Percentiles rank a stretch among this genome's conserved stretches.
Conservation (phyloP, 2,329 filamentous ascomycete genomes). For the Ophiosphaerella narmari region DNA sequence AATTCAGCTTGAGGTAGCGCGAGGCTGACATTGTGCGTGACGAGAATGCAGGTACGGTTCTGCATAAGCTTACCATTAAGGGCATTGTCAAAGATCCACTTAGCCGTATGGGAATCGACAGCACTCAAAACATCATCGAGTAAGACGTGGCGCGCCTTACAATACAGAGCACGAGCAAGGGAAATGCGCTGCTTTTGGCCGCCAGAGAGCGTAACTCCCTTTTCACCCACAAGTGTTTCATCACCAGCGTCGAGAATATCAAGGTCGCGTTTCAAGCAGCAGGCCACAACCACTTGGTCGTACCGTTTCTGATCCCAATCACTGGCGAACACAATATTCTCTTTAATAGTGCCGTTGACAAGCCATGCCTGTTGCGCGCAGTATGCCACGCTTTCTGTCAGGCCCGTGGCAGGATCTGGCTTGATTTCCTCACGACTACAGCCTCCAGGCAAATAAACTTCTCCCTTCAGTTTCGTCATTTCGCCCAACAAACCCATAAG, state of each 20-base stretch:
- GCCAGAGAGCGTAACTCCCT: conserved; percentile 93
- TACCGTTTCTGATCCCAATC: conserved; percentile 82
- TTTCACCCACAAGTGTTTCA: conserved; percentile 92
- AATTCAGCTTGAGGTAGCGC: conserved; percentile 80
- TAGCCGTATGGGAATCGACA: conserved; percentile 95
- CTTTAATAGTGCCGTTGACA: conserved; percentile 91
- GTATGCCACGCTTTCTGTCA: conserved; percentile 92
- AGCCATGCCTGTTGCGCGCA: conserved; percentile 97
- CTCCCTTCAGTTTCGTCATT: conserved; percentile 84
- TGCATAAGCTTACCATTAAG: conserved; percentile 88
- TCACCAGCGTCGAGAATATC: conserved; percentile 92
- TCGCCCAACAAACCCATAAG: conserved; percentile 95
- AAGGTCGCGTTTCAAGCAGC: conserved; percentile 87
- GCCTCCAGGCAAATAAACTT: conserved; percentile 83
- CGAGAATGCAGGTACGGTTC: conserved; percentile 86
- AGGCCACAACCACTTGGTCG: conserved; percentile 84
- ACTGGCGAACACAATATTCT: conserved; percentile 92
- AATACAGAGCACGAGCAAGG: conserved; percentile 95
- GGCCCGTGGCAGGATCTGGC: conserved; percentile 78
- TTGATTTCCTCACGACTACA: conserved; percentile 83
- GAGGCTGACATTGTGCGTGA: conserved; percentile 93
- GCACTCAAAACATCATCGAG: conserved; percentile 95
- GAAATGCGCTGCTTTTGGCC: conserved; percentile 98
- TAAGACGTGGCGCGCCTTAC: conserved; percentile 85
- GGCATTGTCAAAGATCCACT: conserved; percentile 96